Conservation (phyloP, 2,329 filamentous ascomycete species). For the Lasiodiplodia theobromae region DNA sequence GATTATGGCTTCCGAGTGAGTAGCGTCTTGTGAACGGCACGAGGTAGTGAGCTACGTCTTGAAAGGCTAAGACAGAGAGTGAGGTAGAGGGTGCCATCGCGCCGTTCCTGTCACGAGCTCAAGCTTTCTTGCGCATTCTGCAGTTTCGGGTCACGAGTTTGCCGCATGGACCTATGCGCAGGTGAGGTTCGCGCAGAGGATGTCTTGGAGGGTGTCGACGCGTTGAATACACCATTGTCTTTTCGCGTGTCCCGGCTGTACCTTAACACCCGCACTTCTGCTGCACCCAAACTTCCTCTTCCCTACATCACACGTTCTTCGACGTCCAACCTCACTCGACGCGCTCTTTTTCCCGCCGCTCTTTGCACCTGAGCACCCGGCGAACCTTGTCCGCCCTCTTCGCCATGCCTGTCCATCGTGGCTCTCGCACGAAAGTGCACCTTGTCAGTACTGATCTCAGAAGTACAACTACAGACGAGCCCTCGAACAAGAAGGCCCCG, state of each 20-base stretch:
- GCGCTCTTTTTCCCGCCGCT: not conserved
- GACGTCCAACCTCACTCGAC: not conserved
- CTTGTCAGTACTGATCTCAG: slow-evolving; percentile 39
- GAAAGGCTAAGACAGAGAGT: not conserved
- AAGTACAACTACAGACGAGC: slow-evolving; percentile 38
- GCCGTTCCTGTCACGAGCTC: not conserved
- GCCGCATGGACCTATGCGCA: not conserved
- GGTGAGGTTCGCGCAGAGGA: not conserved
- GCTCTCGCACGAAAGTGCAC: slow-evolving; percentile 38
- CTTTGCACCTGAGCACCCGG: not conserved
- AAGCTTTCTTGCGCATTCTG: not conserved
- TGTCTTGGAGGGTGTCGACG: not conserved
- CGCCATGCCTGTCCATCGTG: slow-evolving; percentile 44
- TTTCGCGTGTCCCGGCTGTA: not conserved
- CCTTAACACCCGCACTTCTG: not conserved
- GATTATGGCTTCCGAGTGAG: not conserved
- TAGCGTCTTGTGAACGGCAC: not conserved
- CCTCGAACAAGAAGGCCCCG: slow-evolving; percentile 37
- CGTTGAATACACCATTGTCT: too few species aligned
- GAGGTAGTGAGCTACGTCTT: not conserved
- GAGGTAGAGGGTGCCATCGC: not conserved
- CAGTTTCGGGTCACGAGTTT: not conserved
- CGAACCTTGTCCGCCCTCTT: too few species aligned
- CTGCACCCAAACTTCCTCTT: not conserved
- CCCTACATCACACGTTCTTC: not conserved